These are phyloP conservation scores for Aspergillus floridensis DNA, from an alignment of 2,329 filamentous ascomycete species.

Conservation along the genomic window DNA sequence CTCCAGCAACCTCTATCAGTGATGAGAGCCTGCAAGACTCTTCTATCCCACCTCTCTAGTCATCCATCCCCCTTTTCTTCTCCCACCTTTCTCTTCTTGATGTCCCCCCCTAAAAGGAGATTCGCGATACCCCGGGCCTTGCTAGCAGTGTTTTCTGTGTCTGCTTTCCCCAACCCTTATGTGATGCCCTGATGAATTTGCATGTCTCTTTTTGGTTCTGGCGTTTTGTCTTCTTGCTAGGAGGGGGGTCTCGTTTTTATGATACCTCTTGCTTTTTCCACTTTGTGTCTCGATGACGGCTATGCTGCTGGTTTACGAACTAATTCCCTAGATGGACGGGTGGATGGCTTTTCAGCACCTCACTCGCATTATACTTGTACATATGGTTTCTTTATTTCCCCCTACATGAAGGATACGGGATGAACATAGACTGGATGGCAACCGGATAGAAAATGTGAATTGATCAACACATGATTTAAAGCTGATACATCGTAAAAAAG, in stretches of 20 bases:
- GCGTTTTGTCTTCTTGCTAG: constrained; percentile 3
- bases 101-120: not conserved
- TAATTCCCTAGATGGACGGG: constrained; percentile 21
- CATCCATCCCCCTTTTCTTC: not conserved
- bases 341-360: constrained; percentile 9
- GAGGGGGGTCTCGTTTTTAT: constrained; percentile 5
- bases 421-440: constrained; percentile 18
- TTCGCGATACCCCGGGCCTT: not conserved
- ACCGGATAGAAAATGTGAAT: constrained; percentile 16
- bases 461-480: not conserved
- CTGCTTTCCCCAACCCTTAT: not conserved
- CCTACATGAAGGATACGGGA: constrained; percentile 14
- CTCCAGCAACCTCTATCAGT: constrained; percentile 37
- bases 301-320: constrained; percentile 11
- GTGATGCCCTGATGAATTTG: constrained; percentile 13
- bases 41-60: constrained; percentile 11
- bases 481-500: not conserved
- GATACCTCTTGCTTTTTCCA: constrained; percentile 12
- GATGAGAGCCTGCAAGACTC: constrained; percentile 31
- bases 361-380: constrained; percentile 10
- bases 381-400: constrained; percentile 10
- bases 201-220: constrained; percentile 4
- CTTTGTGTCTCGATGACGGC: constrained; percentile 13
- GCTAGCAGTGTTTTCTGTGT: not conserved
- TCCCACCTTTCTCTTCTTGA: not conserved